Conservation (phyloP, 352 stramenopile genomes). For the Phytophthora sp. region DNA sequence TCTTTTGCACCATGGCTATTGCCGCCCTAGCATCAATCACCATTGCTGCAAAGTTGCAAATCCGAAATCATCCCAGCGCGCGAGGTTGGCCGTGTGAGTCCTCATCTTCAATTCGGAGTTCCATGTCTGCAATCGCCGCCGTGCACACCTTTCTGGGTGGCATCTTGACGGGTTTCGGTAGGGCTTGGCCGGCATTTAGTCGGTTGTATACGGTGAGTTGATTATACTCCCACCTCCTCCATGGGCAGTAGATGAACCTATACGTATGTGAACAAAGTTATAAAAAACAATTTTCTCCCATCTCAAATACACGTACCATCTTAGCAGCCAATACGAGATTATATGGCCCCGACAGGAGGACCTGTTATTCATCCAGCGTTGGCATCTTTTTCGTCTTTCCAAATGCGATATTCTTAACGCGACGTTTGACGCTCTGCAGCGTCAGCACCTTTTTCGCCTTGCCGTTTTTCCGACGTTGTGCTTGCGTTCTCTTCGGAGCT, state of each 20-base stretch:
- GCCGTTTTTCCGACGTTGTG: neutral
- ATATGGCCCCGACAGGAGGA: neutral
- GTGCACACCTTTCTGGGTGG: neutral
- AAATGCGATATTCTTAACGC: neutral
- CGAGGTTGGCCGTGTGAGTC: too few species aligned
- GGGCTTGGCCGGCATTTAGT: too few species aligned
- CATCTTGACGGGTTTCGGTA: too few species aligned
- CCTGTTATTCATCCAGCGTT: neutral
- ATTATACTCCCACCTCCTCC: too few species aligned
- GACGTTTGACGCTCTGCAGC: neutral
- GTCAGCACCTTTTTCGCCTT: neutral
- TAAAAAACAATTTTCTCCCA: too few species aligned
- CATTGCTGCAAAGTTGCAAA: conserved; percentile 3
- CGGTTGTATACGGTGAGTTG: too few species aligned
- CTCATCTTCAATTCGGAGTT: too few species aligned
- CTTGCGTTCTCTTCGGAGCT: neutral
- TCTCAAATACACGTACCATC: conserved; percentile 8
- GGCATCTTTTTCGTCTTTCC: neutral
- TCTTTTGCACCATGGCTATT: neutral
- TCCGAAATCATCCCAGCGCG: conserved; percentile 1
- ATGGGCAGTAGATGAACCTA: too few species aligned
- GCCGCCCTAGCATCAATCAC: conserved; percentile 2
- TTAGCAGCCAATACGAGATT: neutral
- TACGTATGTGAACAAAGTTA: too few species aligned
- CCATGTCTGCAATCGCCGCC: too few species aligned